Base-by-base conservation (phyloP, 805 yeast genomes). In the Schwanniomyces sp. region DNA sequence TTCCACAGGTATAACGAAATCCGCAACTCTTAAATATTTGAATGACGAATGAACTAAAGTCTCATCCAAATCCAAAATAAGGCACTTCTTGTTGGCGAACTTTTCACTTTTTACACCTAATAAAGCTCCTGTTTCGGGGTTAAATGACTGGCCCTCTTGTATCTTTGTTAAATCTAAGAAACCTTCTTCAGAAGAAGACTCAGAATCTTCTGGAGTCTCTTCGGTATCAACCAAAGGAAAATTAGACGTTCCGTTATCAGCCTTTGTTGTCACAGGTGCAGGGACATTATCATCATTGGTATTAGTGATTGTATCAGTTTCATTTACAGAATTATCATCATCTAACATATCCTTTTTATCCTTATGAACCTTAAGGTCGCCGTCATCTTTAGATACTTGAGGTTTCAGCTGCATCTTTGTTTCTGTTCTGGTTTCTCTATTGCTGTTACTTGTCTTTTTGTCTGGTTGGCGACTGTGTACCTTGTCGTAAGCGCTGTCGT, bases 1-100 rank as follows among this genome's bases (percentile, higher is more conserved):
- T 65, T 92, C 98, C 45, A 94, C 99, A 12, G 99, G 98, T 43
- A 94, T 89, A 41, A 95, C 95, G 69, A 94, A 94, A 69, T 94
- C 99, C 1, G 97, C 96, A 40, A 91, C 86, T 50, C 95, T 82
- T 48, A 94, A 78, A 65, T 86, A 90, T 66, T 92, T 91, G 75
- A 94, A 94, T 6, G 96, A 86, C 1, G 96, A 88, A 66, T 94
- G 99, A 28, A 94, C 99, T 49, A 94, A 78, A 2, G 99, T 94
- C 68, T 94, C 99, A 67, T 94, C 99, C 53, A 94, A 73, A 68
- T 94, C 99, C 46, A 94, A 75, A 11, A 94, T 88, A 29, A 94
- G 77, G 66, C 97, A 91, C 67, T 94, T 94, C 49, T 87, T 84
- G 47, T 80, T 79, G 43, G 76, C 70, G 47, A 86, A 76, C 41